These are phyloP conservation scores for Ilex aquifolium DNA, from an alignment of 257 asterid genomes.

Conservation along the genomic window DNA sequence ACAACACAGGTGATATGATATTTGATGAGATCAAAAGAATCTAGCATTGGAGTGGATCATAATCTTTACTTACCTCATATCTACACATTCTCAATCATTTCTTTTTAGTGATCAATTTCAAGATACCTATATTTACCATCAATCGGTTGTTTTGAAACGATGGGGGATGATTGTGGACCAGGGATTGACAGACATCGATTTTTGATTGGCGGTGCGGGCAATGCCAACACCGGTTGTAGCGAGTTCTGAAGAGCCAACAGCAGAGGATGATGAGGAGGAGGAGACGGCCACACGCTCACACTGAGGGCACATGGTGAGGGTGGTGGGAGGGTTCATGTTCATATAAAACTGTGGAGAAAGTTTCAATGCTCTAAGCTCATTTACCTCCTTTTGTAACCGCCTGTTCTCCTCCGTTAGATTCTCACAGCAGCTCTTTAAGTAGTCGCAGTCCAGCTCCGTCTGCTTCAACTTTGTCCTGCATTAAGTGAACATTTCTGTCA, in stretches of 20 bases:
- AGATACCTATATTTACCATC: constrained; percentile 8
- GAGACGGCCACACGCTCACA: constrained; percentile 82
- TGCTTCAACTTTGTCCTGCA: constrained; percentile 96
- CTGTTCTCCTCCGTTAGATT: constrained; percentile 80
- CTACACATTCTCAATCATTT: neutral
- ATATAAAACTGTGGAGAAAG: constrained; percentile 81
- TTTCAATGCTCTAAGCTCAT: constrained; percentile 76
- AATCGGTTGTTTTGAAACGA: constrained; percentile 11
- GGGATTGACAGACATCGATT: constrained; percentile 18
- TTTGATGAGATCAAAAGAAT: too few species aligned
- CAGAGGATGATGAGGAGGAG: constrained; percentile 26
- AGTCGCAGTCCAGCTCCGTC: constrained; percentile 93
- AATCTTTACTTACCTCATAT: constrained; percentile 1
- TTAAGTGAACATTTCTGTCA: constrained; percentile 2
- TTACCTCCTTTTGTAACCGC: constrained; percentile 77
- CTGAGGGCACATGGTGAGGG: constrained; percentile 95
- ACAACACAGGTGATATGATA: too few species aligned
- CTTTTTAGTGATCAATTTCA: neutral
- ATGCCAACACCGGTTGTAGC: constrained; percentile 8
- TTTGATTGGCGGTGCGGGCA: constrained; percentile 22
- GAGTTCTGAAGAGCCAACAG: constrained; percentile 18
- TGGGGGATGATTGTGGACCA: constrained; percentile 54
- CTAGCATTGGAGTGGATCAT: neutral
- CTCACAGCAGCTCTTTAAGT: constrained; percentile 82
- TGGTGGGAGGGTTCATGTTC: constrained; percentile 96